Base-by-base conservation (phyloP, 2,329 filamentous ascomycete species). In the Venturia oleaginea region DNA sequence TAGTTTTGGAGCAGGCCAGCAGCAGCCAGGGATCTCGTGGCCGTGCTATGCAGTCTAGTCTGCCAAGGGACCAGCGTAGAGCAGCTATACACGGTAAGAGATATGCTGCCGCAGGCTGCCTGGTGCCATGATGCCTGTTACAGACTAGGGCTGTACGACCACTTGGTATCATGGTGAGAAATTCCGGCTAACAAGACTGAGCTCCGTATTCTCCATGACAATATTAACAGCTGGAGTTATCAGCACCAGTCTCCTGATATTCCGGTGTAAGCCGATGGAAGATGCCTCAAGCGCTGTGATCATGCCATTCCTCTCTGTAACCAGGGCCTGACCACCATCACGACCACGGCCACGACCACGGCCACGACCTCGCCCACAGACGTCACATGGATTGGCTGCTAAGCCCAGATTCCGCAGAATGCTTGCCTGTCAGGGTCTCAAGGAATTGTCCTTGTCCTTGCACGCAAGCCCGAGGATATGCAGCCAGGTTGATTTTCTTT, bases 391-490 rank as follows among this genome's bases (percentile, higher is more conserved):
- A 5, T 34, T n/a, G n/a, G n/a, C n/a, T 32, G 24, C 15, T 54
- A 54, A 30, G 48, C 24, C 48, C 48, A 54, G 24, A 54, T 54
- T 24, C 32, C 22, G 51, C 30, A n/a, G 51, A 27, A 57, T 34
- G 51, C 51, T 34, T 57, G 30, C 24, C 17, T 17, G 5, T 54
- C 48, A 57, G 51, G 51, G 51, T 57, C 30, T 57, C 19, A 57
- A n/a, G 27, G n/a, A n/a, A 34, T 57, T 15, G 51, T 57, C 51
- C 24, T 55, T 32, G 48, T 55, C 48, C 27, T 57, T 57, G 51
- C 51, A 34, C 51, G 30, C 27, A 15, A 57, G 22, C 30, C 27
- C 51, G 51, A 57, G 51, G 51, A 57, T 57, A 17, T 57, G 51
- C 51, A n/a, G 27, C 51, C 51, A 30, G 30, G 51, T 8, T 34